Conservation (phyloP, 179 eudicot genomes). For the Vitellaria paradoxa region DNA sequence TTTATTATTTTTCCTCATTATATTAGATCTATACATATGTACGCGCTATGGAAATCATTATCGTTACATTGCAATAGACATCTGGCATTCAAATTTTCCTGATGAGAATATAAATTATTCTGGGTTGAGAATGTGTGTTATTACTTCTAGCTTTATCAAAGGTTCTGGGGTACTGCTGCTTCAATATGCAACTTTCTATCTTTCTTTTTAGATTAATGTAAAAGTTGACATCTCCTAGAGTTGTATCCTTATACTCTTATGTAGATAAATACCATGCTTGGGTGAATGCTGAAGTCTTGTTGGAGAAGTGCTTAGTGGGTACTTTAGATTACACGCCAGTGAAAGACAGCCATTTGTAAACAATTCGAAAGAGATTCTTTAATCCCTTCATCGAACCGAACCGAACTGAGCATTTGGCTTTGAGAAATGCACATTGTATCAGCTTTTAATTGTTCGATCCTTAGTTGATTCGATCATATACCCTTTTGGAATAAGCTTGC, state of each 20-base stretch:
- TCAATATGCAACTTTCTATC: not conserved
- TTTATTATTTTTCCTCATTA: not conserved
- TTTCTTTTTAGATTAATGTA: not conserved
- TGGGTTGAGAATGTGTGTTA: not conserved
- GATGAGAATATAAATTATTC: not conserved
- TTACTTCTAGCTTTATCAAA: not conserved
- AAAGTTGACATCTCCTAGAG: not conserved
- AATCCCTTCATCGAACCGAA: not conserved
- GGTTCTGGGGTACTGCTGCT: not conserved
- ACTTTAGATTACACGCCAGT: slow-evolving; percentile 39
- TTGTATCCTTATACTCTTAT: slow-evolving; percentile 19
- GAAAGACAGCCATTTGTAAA: slow-evolving; percentile 20
- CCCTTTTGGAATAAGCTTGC: not conserved
- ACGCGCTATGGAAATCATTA: too few species aligned
- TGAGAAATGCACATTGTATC: not conserved
- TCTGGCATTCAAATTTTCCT: not conserved
- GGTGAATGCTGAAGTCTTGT: slow-evolving; percentile 88
- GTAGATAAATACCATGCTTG: slow-evolving; percentile 94
- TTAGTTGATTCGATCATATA: too few species aligned
- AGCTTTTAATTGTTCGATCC: too few species aligned
- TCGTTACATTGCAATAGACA: too few species aligned
- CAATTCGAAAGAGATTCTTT: not conserved
- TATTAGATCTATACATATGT: not conserved
- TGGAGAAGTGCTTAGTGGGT: slow-evolving; percentile 94
- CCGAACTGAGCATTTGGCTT: not conserved